These are phyloP conservation scores for Sarcodon aspratus DNA, from an alignment of 768 basidiomycete genomes.

Conservation along the genomic window DNA sequence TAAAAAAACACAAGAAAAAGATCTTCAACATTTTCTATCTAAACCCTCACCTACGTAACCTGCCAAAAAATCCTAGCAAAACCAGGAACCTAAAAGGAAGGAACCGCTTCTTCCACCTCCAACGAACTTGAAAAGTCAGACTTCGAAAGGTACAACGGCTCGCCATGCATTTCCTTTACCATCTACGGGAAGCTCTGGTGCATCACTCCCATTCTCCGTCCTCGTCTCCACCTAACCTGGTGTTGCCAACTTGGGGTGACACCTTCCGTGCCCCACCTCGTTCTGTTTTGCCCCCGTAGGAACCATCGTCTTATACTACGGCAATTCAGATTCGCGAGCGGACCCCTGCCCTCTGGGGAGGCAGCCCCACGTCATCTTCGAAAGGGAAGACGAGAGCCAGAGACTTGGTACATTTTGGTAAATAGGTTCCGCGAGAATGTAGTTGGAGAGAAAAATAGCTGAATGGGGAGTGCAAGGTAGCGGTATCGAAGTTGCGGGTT, in stretches of 20 bases:
- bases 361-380: slow-evolving; percentile 15
- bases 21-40: slow-evolving; percentile 5
- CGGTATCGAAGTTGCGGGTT: slow-evolving; percentile 86
- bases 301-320: slow-evolving; percentile 20
- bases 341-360: slow-evolving; percentile 36
- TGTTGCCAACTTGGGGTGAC: slow-evolving; percentile 82
- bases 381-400: slow-evolving; percentile 13
- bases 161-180: slow-evolving; percentile 30
- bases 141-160: slow-evolving; percentile 11
- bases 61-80: slow-evolving; percentile 7
- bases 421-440: slow-evolving; percentile 60
- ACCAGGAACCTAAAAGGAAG: slow-evolving; percentile 18
- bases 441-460: slow-evolving; percentile 32
- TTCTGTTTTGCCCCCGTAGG: slow-evolving; percentile 28
- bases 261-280: slow-evolving; percentile 74
- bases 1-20: slow-evolving; percentile 5
- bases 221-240: slow-evolving; percentile 51
- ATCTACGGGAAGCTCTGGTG: slow-evolving; percentile 28
- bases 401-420: slow-evolving; percentile 35
- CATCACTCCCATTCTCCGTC: slow-evolving; percentile 12
- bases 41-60: slow-evolving; percentile 7
- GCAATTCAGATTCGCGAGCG: slow-evolving; percentile 54
- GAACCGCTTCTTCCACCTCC: slow-evolving; percentile 16
- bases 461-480: slow-evolving; percentile 53
- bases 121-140: slow-evolving; percentile 21